These are phyloP conservation scores for Nakazawaea wyomingensis DNA, from an alignment of 805 yeast species.

Conservation along the genomic window DNA sequence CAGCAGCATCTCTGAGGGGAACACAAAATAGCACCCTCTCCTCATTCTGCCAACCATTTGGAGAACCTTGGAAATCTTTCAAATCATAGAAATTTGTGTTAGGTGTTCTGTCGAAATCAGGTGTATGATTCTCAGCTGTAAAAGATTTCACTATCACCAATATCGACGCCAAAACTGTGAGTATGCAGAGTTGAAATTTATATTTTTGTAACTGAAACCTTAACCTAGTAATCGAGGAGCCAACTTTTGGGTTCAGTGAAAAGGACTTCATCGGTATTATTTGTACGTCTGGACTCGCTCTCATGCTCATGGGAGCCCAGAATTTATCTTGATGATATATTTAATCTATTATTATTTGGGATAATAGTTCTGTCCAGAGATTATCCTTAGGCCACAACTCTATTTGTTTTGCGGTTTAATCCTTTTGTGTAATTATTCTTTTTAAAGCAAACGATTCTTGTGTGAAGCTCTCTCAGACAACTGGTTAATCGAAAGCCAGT, in stretches of 20 bases:
- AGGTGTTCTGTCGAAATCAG: slow-evolving; percentile 9
- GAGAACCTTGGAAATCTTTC: slow-evolving; percentile 34
- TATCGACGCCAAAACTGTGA: not conserved
- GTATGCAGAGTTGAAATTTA: not conserved
- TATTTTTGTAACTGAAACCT: not conserved
- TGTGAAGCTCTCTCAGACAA: no score
- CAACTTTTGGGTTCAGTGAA: not conserved
- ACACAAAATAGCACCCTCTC: slow-evolving; percentile 53
- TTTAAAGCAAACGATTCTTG: no score
- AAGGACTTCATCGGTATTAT: slow-evolving; percentile 5
- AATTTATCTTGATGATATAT: no score
- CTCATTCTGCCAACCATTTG: slow-evolving; percentile 48
- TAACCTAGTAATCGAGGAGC: not conserved
- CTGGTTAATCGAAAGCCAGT: no score
- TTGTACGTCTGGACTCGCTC: not conserved
- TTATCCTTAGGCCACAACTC: no score
- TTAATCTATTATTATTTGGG: not conserved
- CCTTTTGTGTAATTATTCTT: no score
- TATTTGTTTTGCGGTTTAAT: no score
- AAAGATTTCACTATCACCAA: slow-evolving; percentile 6
- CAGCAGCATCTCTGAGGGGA: slow-evolving; percentile 55
- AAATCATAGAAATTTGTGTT: slow-evolving; percentile 32
- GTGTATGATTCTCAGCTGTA: slow-evolving; percentile 4
- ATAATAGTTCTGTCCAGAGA: no score
- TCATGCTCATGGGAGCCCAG: not conserved